A percentile compares a stretch with the other conserved stretches of the same genome.
These are phyloP conservation scores for Trypanosoma conorhini DNA, from an alignment of 208 protist species.

Conservation along the genomic window DNA sequence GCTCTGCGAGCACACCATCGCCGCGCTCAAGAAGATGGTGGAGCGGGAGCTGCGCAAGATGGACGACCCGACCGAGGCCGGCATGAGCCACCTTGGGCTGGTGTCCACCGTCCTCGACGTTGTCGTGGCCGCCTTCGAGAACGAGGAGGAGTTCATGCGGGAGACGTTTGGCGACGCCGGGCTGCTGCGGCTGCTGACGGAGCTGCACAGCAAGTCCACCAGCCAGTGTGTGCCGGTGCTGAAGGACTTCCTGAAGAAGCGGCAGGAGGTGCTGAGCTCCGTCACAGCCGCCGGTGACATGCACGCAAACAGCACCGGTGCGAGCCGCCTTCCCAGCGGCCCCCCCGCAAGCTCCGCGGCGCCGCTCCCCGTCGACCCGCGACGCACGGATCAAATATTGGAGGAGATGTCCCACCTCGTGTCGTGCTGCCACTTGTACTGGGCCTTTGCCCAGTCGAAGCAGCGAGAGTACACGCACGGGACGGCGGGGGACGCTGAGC, in stretches of 20 bases:
- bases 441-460: slow-evolving; percentile 63
- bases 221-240: slow-evolving; percentile 79
- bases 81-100: slow-evolving; percentile 73
- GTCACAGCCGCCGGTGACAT: slow-evolving; percentile 17
- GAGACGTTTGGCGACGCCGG: slow-evolving; percentile 60
- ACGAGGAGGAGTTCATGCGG: slow-evolving; percentile 64
- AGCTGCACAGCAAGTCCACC: slow-evolving; percentile 66
- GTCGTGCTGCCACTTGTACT: slow-evolving; percentile 85
- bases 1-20: slow-evolving; percentile 69
- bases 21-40: slow-evolving; percentile 58
- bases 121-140: slow-evolving; percentile 76
- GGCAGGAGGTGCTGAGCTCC: slow-evolving; percentile 45
- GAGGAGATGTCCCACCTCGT: slow-evolving; percentile 88
- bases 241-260: slow-evolving; percentile 63
- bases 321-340: not conserved
- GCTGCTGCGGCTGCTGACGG: slow-evolving; percentile 49
- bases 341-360: slow-evolving; percentile 8
- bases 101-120: slow-evolving; percentile 81
- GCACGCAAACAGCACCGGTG: not conserved
- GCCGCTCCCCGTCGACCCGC: slow-evolving; percentile 38
- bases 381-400: slow-evolving; percentile 73
- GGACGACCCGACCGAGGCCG: slow-evolving; percentile 55
- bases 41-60: slow-evolving; percentile 74
- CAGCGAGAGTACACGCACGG: slow-evolving; percentile 41
- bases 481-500: slow-evolving; percentile 7